Evolutionary conservation across 208 protist species (phyloP), one percentile per base, ranked within the genome.

Genomic region (Trypanosoma scelopori): DNA sequence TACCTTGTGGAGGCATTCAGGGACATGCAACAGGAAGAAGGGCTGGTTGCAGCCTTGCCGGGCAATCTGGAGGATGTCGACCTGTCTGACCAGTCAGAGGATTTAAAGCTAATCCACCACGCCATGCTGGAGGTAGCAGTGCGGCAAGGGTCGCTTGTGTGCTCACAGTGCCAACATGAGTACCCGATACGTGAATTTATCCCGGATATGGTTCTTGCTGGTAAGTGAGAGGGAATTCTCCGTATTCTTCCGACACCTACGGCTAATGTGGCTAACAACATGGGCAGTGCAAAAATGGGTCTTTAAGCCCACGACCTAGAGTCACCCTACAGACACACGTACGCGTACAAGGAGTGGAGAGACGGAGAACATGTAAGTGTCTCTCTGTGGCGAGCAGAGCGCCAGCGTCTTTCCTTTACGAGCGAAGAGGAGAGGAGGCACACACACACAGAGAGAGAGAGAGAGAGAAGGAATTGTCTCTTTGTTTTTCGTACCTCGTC

Each of bases 151-250:
- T 48, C 35, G n/a, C 74, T 95, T 37, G 48, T 63, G 50, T 97
- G 91, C 63, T 42, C 78, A 20, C 68, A 69, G 55, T 97, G 91
- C 77, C 59, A 70, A 50, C 69, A 79, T 46, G 69, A 58, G 56
- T 97, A 90, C 51, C 15, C 71, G 3, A 79, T 97, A 47, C 63
- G 78, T 45, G 89, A 94, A 13, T 93, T 91, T 55, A 95, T 97
- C 42, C 89, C 89, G 6, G 92, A 94, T 80, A 93, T 97, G 81
- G 81, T 97, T 3, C 28, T 64, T 16, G 58, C 51, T 11, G 58
- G 58, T 3, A 64, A 64, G 30, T 64, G 35, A 64, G 39, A 25
- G 20, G 25, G 3, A 51, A 51, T 1, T 41, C 16, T 1, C 0
- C 51, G 0, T 63, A 4, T 20, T 37, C 32, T 3, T 37, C 32